Base-by-base conservation (phyloP, 2,329 filamentous ascomycete genomes). In the Beauveria sp. region DNA sequence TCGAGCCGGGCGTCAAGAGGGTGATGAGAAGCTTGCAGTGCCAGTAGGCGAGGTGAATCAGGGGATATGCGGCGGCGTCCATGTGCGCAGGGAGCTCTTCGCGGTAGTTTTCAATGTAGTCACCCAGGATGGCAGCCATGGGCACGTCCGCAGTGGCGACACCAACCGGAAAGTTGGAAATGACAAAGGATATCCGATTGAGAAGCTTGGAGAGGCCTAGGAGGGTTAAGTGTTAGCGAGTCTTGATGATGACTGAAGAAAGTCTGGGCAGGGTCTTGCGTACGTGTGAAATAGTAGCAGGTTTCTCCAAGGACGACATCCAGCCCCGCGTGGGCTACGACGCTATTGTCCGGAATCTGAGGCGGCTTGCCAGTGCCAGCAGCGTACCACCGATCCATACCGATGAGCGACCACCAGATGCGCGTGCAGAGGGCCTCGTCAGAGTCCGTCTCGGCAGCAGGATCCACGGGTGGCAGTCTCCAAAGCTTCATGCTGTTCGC, bases 371-470 rank as follows among this genome's bases (percentile, higher is more conserved):
- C 84, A 5, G 83, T 87, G 24, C 84, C 86, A n/a, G 85, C 81
- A 4, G 88, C 86, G 69, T 90, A 85, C 87, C 87, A 91, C 18
- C 88, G 82, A 68, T 91, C 88, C 65, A 91, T 81, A 65, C 88
- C 80, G 51, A 90, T 82, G 40, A 91, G 75, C 16, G 85, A 83
- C 85, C 87, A 90, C 88, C 88, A 91, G 20, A 87, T 81, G 49
- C 87, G 81, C 56, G 86, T 77, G 1, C 81, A 81, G 4, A 90
- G 75, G 20, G 83, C 83, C 55, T 86, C 83, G 50, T 87, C 83
- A 22, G 81, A 82, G 69, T 90, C 85, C 2, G 76, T 69, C 58
- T 87, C 83, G 10, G 76, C 71, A 5, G 81, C 78, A 5, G 74
- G 72, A 58, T 79, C 78, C 51, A 77, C 86, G 0, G 67, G 66